A percentile compares a stretch with the other conserved stretches of the same genome.
Evolutionary conservation across 140 eudicot species (phyloP).

Genomic region (Oenanthe javanica): DNA sequence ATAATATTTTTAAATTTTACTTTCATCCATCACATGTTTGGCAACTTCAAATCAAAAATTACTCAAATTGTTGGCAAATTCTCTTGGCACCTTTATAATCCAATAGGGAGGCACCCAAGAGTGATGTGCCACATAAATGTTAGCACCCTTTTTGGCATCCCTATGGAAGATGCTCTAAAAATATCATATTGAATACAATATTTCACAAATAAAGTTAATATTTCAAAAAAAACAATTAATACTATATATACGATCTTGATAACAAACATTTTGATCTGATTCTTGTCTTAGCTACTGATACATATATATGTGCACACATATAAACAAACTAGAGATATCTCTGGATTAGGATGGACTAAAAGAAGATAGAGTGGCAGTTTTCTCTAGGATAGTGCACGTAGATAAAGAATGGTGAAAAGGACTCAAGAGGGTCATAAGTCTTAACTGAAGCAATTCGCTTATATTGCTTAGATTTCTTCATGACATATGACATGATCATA

Average conservation of each 20-base stretch:
- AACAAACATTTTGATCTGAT: not conserved
- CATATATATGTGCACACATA: not conserved
- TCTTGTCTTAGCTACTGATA: not conserved
- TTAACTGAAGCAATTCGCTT: not conserved
- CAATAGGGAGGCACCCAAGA: too few relatives aligned
- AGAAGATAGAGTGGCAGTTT: not conserved
- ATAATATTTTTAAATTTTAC: too few relatives aligned
- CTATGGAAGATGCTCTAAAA: not conserved
- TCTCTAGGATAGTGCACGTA: not conserved
- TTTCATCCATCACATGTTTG: too few relatives aligned
- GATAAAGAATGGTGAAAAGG: not conserved
- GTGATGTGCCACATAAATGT: too few relatives aligned
- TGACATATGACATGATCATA: not conserved
- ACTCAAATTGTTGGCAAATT: too few relatives aligned
- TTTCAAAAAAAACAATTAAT: not conserved
- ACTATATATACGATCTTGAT: not conserved
- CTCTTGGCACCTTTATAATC: too few relatives aligned
- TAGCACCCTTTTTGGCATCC: too few relatives aligned
- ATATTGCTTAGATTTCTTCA: not conserved
- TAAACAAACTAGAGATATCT: not conserved
- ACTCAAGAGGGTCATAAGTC: not conserved
- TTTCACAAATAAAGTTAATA: not conserved
- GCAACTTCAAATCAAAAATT: too few relatives aligned
- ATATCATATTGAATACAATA: not conserved
- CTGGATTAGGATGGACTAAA: not conserved